Conservation (phyloP, 202 grass and related monocot genomes). For the Panicum hallii region DNA sequence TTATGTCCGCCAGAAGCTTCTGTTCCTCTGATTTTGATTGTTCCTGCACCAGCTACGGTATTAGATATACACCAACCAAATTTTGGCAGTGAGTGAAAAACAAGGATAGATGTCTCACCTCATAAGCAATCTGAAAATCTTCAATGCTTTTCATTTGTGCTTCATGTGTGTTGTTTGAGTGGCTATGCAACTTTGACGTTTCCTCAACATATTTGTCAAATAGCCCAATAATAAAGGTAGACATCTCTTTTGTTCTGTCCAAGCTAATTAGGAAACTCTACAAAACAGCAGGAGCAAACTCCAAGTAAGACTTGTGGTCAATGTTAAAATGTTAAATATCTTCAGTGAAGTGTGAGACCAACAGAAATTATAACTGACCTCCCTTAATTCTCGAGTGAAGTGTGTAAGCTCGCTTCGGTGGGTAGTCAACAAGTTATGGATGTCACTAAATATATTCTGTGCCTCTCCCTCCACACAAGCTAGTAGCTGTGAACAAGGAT, state of each 20-base stretch:
- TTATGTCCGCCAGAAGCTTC: conserved; percentile 77
- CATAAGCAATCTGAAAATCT: conserved; percentile 86
- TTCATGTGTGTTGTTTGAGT: conserved; percentile 68
- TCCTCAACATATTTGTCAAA: conserved; percentile 70
- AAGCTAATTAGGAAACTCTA: conserved; percentile 79
- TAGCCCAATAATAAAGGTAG: conserved; percentile 66
- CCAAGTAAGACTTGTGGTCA: background rate
- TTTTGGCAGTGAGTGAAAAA: conserved; percentile 10
- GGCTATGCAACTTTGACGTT: conserved; percentile 63
- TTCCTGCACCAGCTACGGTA: conserved; percentile 54
- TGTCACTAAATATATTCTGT: conserved; percentile 64
- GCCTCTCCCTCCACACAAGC: conserved; percentile 69
- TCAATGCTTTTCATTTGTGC: conserved; percentile 72
- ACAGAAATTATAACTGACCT: conserved; percentile 64
- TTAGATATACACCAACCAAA: conserved; percentile 40
- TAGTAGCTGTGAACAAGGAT: conserved; percentile 71
- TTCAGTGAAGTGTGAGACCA: background rate
- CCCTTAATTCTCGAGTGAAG: conserved; percentile 78
- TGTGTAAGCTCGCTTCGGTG: conserved; percentile 73
- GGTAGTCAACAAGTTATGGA: conserved; percentile 71
- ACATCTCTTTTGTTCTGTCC: conserved; percentile 69
- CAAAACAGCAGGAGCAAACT: conserved; percentile 41
- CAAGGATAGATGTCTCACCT: conserved; percentile 55
- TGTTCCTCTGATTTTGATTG: conserved; percentile 89
- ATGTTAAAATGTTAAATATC: conserved; percentile 13